Percentiles rank a stretch among this genome's conserved stretches.
Evolutionary conservation across 73 alveolate species (phyloP).

Genomic region (Effrenium voratum): DNA sequence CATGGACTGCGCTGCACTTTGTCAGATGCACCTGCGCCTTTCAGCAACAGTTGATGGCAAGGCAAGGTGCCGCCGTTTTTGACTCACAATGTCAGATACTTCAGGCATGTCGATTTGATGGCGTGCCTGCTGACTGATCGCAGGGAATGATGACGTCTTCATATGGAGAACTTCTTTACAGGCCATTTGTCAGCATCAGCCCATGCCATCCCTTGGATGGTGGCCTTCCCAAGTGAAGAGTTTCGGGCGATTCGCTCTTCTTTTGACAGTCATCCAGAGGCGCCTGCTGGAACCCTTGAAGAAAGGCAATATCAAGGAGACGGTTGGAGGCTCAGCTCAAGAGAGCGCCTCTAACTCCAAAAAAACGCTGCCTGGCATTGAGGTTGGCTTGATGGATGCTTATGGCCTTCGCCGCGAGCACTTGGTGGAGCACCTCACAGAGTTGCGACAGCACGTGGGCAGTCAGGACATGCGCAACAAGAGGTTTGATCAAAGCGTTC

Average conservation of each 20-base stretch:
- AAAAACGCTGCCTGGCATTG: neutral
- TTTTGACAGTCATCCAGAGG: neutral
- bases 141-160: conserved; percentile 74
- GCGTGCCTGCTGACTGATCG: too few species aligned
- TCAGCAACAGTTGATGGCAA: conserved; percentile 52
- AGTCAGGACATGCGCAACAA: too few species aligned
- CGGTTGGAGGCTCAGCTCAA: conserved; percentile 14
- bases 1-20: neutral
- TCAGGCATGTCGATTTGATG: too few species aligned
- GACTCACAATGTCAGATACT: too few species aligned
- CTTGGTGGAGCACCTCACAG: conserved; percentile 83
- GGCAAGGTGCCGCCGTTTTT: neutral
- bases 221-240: neutral
- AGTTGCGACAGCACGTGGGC: conserved; percentile 76
- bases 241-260: neutral
- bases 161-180: conserved; percentile 49
- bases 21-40: conserved; percentile 83
- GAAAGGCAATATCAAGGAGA: conserved; percentile 27
- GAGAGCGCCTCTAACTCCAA: neutral
- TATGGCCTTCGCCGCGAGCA: conserved; percentile 80
- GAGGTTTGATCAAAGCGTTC: too few species aligned
- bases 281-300: conserved; percentile 56
- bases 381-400: conserved; percentile 58
- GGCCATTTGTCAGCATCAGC: neutral
- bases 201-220: too few species aligned